Base-by-base conservation (phyloP, 2,329 filamentous ascomycete genomes). In the Ceratocystis ficicola region DNA sequence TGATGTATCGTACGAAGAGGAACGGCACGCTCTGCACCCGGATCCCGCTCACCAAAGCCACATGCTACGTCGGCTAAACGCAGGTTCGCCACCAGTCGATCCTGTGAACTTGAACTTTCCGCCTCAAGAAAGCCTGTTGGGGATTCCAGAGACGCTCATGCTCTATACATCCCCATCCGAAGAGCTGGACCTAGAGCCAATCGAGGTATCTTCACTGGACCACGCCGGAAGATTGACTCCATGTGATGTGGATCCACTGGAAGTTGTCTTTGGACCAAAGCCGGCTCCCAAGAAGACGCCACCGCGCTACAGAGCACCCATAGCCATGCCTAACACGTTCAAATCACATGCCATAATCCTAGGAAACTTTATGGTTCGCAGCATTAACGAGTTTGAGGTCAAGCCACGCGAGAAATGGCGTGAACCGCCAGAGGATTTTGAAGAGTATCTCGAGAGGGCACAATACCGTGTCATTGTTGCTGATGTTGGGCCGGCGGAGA, bases 71-170 rank as follows among this genome's bases (percentile, higher is more conserved):
- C 64, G 60, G 1, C 59, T 68, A 3, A 28, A 44, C 3, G 44
- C 6, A 62, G 67, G 0, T 20, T 67, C 12, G 25, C 48, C 4
- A 12, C 59, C 3, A 25, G 75, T 77, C 3, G 74, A 76, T 2
- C 79, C 76, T 66, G 76, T 76, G 3, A 74, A 76, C 50, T 72
- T 83, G 7, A 62, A 74, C 22, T 85, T 81, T 67, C 82, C 82
- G 0, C 78, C 81, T 0, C 71, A 74, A 1, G 66, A 71, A 2
- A 81, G 80, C 0, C 77, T 74, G 1, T 76, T 83, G 15, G 77
- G 75, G 68, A 76, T 84, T 3, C 82, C 82, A 1, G 72, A 78
- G 48, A 74, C 77, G 0, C 71, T 84, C 8, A 71, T 85, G 0
- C 69, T 84, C 41, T 75, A 83, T 70, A 77, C 80, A 55, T 70